Conservation (phyloP, 371 early-diverging fungal genomes). For the Coemansia sp. region DNA sequence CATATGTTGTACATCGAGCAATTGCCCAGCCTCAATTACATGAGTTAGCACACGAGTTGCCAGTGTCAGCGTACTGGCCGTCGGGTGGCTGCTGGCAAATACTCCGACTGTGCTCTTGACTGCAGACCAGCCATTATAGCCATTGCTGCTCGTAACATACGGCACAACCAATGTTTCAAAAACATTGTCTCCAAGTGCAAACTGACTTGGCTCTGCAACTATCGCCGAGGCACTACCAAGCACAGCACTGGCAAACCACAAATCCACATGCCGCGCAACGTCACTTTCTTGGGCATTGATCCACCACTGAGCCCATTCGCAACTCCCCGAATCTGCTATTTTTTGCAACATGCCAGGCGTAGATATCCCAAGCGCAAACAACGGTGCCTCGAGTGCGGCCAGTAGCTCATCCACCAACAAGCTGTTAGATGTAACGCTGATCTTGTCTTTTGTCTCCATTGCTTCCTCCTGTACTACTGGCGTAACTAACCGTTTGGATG, state of each 20-base stretch:
- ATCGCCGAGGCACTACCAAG: constrained; percentile 11
- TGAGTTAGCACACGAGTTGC: constrained; percentile 7
- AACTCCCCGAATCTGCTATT: neutral
- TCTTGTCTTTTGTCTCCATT: neutral
- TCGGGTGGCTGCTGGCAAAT: neutral
- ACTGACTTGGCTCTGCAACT: neutral
- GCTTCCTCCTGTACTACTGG: neutral
- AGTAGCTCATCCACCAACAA: constrained; percentile 4
- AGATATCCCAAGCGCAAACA: constrained; percentile 14
- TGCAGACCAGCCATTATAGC: constrained; percentile 6
- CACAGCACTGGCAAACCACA: constrained; percentile 29
- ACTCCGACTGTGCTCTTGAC: neutral
- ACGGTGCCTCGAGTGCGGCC: constrained; percentile 24
- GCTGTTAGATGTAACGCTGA: neutral
- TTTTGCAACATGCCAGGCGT: neutral
- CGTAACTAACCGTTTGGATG: neutral
- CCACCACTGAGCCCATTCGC: constrained; percentile 30
- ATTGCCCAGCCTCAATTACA: neutral
- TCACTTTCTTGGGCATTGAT: neutral
- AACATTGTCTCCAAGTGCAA: neutral
- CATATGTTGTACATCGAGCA: neutral
- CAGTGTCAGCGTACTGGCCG: constrained; percentile 17
- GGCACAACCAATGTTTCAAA: constrained; percentile 9
- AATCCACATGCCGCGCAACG: constrained; percentile 13
- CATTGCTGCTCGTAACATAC: constrained; percentile 1